Evolutionary conservation across 305 asterid genomes (phyloP), one percentile per base, ranked within the genome.

Genomic region (Galium porrigens): DNA sequence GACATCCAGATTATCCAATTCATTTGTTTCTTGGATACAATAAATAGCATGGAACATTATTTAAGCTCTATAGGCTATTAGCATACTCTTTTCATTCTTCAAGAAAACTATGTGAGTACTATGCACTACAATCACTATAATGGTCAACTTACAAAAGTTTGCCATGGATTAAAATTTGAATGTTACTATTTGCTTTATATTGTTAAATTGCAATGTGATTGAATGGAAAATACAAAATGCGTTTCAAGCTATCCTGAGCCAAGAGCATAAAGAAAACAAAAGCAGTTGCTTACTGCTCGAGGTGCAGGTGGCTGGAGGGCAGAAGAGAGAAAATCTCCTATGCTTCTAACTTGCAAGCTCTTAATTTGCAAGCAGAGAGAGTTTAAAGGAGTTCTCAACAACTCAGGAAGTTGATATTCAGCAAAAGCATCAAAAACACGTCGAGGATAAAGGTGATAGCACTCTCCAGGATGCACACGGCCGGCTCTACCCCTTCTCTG

Each of bases 401-500:
- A 91, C 74, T 92, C 99, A 74, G 99, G 99, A 68, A 92, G 95
- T 77, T 92, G 99, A 76, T 89, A 92, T 74, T 85, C 95, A 42
- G 96, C 78, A 80, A 92, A 92, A 79, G 99, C 97, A 71, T 89
- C 95, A 75, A 84, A 89, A 37, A 92, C 97, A 66, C 99, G 87
- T 79, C 69, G 82, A 41, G 99, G 99, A 67, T 92, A 92, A 61
- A 92, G 74, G 77, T 92, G 96, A 87, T 87, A 92, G 83, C 99
- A 89, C 79, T 84, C 99, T 14, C 97, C 99, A 51, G 99, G 88
- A 76, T 84, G 95, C 79, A 92, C 99, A 58, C 99, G 95, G 22
- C 99, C 99, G 66, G 99, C 95, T 76, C 99, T 84, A 58, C 99
- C 99, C 80, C 88, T 82, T 81, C 99, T 87, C 99, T 92, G 94